Percentiles rank a stretch among this genome's conserved stretches.
phyloP scores from a whole-genome alignment of 164 flowering plant species.

The Tetrastigma voinierianum region DNA sequence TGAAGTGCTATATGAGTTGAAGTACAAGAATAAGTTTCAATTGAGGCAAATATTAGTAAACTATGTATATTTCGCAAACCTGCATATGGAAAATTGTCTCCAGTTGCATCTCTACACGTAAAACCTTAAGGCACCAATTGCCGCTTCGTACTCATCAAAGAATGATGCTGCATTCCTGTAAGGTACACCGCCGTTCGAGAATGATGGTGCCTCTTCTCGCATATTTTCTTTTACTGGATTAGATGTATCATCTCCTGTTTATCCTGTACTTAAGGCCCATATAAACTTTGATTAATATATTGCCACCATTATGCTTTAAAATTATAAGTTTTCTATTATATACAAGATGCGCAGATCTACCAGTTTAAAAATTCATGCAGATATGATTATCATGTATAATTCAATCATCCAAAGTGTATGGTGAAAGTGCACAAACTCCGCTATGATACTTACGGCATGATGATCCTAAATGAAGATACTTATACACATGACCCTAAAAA shows the following conservation, averaged over 20 bases:
- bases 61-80: conserved; percentile 38
- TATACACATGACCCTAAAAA: too few species aligned
- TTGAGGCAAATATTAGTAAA: not conserved
- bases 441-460: too few species aligned
- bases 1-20: not conserved
- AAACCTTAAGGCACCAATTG: conserved; percentile 94
- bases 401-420: not conserved
- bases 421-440: not conserved
- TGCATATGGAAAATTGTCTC: conserved; percentile 95
- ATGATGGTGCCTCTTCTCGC: conserved; percentile 38
- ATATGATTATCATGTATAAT: not conserved
- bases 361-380: not conserved
- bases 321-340: not conserved
- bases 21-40: not conserved
- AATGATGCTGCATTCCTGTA: conserved; percentile 73
- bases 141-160: conserved; percentile 84
- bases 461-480: too few species aligned
- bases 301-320: not conserved
- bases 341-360: too few species aligned
- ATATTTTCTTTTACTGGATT: conserved; percentile 46
- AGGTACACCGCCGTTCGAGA: conserved; percentile 47
- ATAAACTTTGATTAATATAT: conserved; percentile 13
- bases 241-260: conserved; percentile 75
- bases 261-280: conserved; percentile 8
- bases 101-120: conserved; percentile 96